Conservation (phyloP, 2,329 filamentous ascomycete species). For the Pseudocercospora crystallina region DNA sequence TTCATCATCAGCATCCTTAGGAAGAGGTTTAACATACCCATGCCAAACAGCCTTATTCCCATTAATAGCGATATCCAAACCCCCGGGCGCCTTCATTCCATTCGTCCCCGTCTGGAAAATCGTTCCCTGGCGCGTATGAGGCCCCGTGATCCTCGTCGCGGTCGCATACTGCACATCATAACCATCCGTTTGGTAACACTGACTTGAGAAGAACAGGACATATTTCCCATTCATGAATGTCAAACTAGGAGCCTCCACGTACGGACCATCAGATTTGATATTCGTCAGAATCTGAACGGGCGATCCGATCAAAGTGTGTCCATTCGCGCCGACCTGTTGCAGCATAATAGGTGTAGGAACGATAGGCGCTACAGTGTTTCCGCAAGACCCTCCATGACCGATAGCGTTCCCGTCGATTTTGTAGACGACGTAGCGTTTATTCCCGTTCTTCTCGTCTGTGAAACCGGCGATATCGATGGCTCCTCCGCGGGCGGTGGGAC, state of each 20-base stretch:
- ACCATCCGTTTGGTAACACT: slow-evolving; percentile 30
- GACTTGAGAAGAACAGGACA: slow-evolving; percentile 33
- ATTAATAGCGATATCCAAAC: slow-evolving; percentile 33
- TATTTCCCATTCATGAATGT: slow-evolving; percentile 30
- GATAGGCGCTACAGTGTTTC: slow-evolving; percentile 35
- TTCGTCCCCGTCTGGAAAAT: slow-evolving; percentile 28
- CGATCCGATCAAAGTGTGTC: slow-evolving; percentile 28
- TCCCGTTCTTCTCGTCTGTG: slow-evolving; percentile 31
- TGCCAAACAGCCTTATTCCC: slow-evolving; percentile 35
- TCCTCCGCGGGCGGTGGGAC: slow-evolving; percentile 31
- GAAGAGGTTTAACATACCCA: slow-evolving; percentile 23
- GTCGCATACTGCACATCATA: slow-evolving; percentile 34
- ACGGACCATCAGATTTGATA: slow-evolving; percentile 29
- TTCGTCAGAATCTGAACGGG: slow-evolving; percentile 31
- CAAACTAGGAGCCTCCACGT: slow-evolving; percentile 32
- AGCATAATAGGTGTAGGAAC: slow-evolving; percentile 35
- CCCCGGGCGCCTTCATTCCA: slow-evolving; percentile 31
- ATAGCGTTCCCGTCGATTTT: slow-evolving; percentile 40
- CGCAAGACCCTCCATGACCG: slow-evolving; percentile 30
- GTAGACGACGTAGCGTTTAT: slow-evolving; percentile 33
- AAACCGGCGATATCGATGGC: slow-evolving; percentile 37
- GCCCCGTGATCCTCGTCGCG: slow-evolving; percentile 26
- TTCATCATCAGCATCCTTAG: not conserved
- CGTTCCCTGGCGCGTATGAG: slow-evolving; percentile 26
- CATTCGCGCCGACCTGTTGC: slow-evolving; percentile 33